Evolutionary conservation across 2,329 filamentous ascomycete genomes (phyloP).

Genomic region (Trichophyton benhamiae): DNA sequence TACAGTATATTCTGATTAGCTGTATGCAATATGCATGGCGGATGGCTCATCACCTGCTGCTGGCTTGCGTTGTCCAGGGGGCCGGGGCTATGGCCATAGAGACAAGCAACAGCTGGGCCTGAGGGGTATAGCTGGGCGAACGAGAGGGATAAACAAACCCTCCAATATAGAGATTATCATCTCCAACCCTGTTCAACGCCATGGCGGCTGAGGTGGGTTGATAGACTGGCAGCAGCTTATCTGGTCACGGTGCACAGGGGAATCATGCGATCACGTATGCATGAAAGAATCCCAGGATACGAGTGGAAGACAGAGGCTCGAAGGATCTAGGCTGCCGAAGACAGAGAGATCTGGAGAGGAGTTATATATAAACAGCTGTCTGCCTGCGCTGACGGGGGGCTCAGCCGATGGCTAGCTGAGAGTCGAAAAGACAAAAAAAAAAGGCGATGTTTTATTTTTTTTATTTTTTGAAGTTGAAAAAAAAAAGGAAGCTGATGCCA

Average conservation of each 20-base stretch:
- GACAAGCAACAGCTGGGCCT: background rate
- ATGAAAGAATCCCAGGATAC: background rate
- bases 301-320: background rate
- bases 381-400: background rate
- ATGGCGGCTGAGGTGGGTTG: constrained; percentile 14
- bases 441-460: background rate
- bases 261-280: background rate
- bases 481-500: background rate
- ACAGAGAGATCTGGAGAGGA: background rate
- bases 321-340: background rate
- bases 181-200: constrained; percentile 53
- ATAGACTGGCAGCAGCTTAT: background rate
- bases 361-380: background rate
- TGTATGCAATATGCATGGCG: background rate
- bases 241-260: background rate
- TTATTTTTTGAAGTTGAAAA: background rate
- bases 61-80: background rate
- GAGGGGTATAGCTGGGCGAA: background rate
- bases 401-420: background rate
- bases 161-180: constrained; percentile 63
- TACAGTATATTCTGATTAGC: background rate
- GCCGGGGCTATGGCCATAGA: background rate
- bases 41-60: background rate
- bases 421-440: background rate
- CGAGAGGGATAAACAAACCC: constrained; percentile 43